phyloP scores from a whole-genome alignment of 2,329 filamentous ascomycete species.

The Coccinonectria pachysandricola region DNA sequence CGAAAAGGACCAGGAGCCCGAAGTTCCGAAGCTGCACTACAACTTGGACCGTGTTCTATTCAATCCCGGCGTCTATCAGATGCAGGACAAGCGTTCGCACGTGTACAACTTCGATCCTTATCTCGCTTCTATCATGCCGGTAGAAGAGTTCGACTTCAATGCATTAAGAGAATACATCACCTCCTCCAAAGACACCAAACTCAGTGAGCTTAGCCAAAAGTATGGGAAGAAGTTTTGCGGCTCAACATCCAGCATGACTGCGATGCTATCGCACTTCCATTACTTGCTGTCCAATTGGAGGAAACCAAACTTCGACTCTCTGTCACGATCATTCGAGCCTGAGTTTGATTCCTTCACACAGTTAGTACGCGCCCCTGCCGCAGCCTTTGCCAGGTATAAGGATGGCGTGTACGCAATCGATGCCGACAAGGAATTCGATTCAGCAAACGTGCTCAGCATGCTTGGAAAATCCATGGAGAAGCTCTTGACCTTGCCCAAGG shows the following conservation, averaged over 20 bases:
- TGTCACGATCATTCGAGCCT: slow-evolving; percentile 58
- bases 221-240: slow-evolving; percentile 74
- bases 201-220: slow-evolving; percentile 58
- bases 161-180: slow-evolving; percentile 81
- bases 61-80: slow-evolving; percentile 83
- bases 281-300: slow-evolving; percentile 82
- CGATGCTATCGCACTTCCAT: slow-evolving; percentile 81
- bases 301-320: slow-evolving; percentile 50
- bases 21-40: slow-evolving; percentile 55
- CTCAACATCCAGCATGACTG: slow-evolving; percentile 95
- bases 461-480: slow-evolving; percentile 97
- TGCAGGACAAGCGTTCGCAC: slow-evolving; percentile 77
- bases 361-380: slow-evolving; percentile 62
- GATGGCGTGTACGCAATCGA: slow-evolving; percentile 90
- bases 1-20: slow-evolving; percentile 21
- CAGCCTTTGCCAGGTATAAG: slow-evolving; percentile 72
- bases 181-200: slow-evolving; percentile 69
- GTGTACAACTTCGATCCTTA: slow-evolving; percentile 98
- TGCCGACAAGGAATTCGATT: slow-evolving; percentile 85
- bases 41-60: slow-evolving; percentile 86
- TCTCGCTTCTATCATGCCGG: slow-evolving; percentile 84
- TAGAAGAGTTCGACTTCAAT: slow-evolving; percentile 84
- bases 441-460: slow-evolving; percentile 77
- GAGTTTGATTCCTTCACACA: slow-evolving; percentile 58
- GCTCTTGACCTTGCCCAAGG: slow-evolving; percentile 70